Evolutionary conservation across 441 rosid species (phyloP).

Genomic region (Macaranga tanarius): DNA sequence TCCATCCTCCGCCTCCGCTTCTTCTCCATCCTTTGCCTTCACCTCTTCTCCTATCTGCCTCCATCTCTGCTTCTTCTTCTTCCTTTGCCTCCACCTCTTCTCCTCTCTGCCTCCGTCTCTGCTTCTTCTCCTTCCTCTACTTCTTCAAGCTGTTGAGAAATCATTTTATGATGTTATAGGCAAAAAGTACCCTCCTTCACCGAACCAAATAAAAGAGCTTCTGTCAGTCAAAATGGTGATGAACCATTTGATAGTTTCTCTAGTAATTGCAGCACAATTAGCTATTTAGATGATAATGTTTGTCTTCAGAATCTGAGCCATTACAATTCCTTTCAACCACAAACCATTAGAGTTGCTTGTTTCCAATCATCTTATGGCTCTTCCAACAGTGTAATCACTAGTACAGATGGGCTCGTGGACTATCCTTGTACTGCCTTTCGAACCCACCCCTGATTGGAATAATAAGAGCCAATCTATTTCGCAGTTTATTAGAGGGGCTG

Average conservation of each 20-base stretch:
- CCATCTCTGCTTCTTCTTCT: too few relatives aligned
- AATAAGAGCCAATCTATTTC: conserved; percentile 45
- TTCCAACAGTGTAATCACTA: conserved; percentile 37
- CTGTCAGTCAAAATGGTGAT: conserved; percentile 13
- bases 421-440: conserved; percentile 40
- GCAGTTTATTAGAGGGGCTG: conserved; percentile 67
- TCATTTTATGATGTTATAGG: conserved; percentile 65
- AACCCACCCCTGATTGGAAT: conserved; percentile 44
- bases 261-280: conserved; percentile 20
- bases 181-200: conserved; percentile 41
- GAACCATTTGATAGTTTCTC: conserved; percentile 23
- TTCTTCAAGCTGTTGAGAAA: conserved; percentile 67
- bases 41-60: too few relatives aligned
- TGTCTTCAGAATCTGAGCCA: conserved; percentile 34
- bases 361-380: conserved; percentile 48
- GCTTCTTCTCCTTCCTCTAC: too few relatives aligned
- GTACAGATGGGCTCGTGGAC: conserved; percentile 44
- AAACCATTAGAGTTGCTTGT: conserved; percentile 27
- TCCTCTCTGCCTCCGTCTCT: too few relatives aligned
- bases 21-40: too few relatives aligned
- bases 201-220: conserved; percentile 17
- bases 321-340: conserved; percentile 30
- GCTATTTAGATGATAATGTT: conserved; percentile 26
- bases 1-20: too few relatives aligned
- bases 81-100: too few relatives aligned